Percentiles rank a stretch among this genome's conserved stretches.
These are phyloP conservation scores for Emericellopsis terricola DNA, from an alignment of 495 filamentous ascomycete species.

Conservation along the genomic window DNA sequence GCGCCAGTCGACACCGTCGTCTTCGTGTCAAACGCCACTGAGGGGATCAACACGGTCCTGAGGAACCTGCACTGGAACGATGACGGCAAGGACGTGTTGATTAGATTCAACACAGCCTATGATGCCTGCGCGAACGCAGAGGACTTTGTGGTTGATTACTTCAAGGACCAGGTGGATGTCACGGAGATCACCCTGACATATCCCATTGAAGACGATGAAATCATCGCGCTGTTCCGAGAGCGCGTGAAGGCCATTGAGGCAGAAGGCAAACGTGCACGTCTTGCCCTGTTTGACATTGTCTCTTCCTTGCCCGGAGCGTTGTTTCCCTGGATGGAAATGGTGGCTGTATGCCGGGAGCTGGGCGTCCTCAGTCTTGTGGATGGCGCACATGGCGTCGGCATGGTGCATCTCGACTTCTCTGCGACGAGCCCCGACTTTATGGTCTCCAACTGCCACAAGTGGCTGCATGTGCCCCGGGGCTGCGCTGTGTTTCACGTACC, in stretches of 20 bases:
- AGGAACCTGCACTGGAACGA: constrained; percentile 40
- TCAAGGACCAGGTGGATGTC: constrained; percentile 10
- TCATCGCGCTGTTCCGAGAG: constrained; percentile 33
- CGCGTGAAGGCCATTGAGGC: constrained; percentile 21
- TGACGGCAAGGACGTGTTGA: constrained; percentile 38
- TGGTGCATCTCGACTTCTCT: constrained; percentile 48
- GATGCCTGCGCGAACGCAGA: constrained; percentile 54
- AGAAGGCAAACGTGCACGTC: constrained; percentile 25
- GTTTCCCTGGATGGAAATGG: constrained; percentile 58
- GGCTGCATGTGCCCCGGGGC: constrained; percentile 70
- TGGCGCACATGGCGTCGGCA: constrained; percentile 67
- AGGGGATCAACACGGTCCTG: constrained; percentile 63
- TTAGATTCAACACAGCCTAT: constrained; percentile 63
- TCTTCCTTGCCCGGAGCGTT: constrained; percentile 55
- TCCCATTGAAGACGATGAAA: constrained; percentile 39
- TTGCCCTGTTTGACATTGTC: constrained; percentile 70
- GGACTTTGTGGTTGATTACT: constrained; percentile 45
- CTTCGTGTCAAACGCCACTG: constrained; percentile 67
- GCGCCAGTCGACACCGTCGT: constrained; percentile 46
- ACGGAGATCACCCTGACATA: constrained; percentile 26
- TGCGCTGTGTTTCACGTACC: constrained; percentile 71
- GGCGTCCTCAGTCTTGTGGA: constrained; percentile 51
- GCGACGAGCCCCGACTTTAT: constrained; percentile 66
- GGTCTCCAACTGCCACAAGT: constrained; percentile 76
- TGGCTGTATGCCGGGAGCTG: constrained; percentile 39